Evolutionary conservation across 139 green algal genomes (phyloP).

Genomic region (Micractinium sp.): DNA sequence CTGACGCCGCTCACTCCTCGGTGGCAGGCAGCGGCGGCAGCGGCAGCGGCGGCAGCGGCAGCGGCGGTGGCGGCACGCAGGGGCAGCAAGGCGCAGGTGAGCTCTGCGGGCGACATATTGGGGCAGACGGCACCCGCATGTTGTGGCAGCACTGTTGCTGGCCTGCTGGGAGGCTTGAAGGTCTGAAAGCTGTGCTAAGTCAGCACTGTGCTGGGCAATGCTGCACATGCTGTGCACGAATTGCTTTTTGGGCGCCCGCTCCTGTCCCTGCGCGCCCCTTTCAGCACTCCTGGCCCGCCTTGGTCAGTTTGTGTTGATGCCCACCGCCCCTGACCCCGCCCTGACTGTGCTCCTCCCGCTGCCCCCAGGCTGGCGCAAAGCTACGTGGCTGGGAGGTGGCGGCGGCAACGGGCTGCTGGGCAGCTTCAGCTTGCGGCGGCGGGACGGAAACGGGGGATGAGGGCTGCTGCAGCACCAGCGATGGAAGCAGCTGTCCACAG

Average conservation of each 20-base stretch:
- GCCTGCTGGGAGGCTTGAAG: neutral
- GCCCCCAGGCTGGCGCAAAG: neutral
- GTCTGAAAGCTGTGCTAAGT: neutral
- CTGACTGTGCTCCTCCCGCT: too few relatives aligned
- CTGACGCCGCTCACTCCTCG: neutral
- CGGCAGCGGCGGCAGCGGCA: neutral
- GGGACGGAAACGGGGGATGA: neutral
- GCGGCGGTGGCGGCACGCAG: neutral
- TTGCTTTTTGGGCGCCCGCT: neutral
- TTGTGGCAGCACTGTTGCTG: neutral
- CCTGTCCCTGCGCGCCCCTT: neutral
- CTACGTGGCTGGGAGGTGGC: neutral
- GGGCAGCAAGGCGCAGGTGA: neutral
- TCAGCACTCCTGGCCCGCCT: too few relatives aligned
- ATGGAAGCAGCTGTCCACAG: neutral
- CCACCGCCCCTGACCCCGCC: too few relatives aligned
- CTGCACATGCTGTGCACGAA: neutral
- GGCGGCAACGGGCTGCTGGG: slow-evolving; percentile 6
- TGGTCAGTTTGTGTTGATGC: too few relatives aligned
- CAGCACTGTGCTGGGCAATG: neutral
- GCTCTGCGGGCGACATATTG: neutral
- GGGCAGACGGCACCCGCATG: neutral
- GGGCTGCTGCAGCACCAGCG: neutral
- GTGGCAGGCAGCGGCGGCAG: neutral
- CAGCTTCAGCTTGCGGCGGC: slow-evolving; percentile 14